A percentile compares a stretch with the other conserved stretches of the same genome.
Evolutionary conservation across 106 monocot genomes (phyloP).

Genomic region (Dendrobium officinale): DNA sequence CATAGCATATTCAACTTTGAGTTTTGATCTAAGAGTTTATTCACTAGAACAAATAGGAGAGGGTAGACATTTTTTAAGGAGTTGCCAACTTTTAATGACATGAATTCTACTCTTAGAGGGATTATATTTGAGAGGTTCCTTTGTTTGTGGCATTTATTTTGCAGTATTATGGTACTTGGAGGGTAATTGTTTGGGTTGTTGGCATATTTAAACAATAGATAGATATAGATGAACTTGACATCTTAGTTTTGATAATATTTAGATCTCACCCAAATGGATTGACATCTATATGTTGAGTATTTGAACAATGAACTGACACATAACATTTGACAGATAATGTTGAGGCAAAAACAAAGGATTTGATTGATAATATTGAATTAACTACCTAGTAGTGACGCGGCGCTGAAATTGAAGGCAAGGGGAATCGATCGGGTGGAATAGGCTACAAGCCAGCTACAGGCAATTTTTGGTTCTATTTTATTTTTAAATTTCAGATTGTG

Average conservation of each 20-base stretch:
- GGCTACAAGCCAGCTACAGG: no score
- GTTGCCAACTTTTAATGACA: background rate
- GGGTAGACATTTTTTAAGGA: background rate
- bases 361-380: no score
- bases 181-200: background rate
- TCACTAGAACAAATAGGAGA: background rate
- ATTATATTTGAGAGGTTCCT: background rate
- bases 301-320: background rate
- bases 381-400: no score
- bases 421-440: no score
- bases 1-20: background rate
- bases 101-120: background rate
- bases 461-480: no score
- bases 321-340: background rate
- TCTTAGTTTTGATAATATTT: no score
- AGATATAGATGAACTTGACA: background rate
- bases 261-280: no score
- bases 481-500: no score
- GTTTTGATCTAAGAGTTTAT: background rate
- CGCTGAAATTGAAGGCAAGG: no score
- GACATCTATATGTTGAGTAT: background rate
- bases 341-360: no score
- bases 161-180: background rate
- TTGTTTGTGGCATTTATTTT: background rate
- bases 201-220: background rate